Conservation (phyloP, 192 early-diverging fungal species). For the Thamnidium elegans region DNA sequence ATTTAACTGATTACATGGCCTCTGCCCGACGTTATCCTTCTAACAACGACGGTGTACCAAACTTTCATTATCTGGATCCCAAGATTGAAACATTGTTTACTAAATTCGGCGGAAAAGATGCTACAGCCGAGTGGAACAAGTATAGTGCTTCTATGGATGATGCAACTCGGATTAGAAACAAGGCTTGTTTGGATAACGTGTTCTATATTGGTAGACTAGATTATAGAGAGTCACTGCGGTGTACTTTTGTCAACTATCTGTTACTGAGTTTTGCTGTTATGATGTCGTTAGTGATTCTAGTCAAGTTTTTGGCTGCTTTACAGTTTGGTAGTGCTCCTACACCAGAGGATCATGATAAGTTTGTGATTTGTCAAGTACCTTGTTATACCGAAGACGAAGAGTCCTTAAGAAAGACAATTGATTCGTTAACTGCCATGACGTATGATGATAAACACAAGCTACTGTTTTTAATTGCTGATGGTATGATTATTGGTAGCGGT, state of each 20-base stretch:
- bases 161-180: conserved; percentile 34
- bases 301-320: conserved; percentile 76
- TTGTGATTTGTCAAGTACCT: conserved; percentile 77
- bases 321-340: conserved; percentile 62
- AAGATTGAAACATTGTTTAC: conserved; percentile 59
- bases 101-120: conserved; percentile 54
- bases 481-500: conserved; percentile 78
- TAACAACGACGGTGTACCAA: conserved; percentile 34
- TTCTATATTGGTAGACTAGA: conserved; percentile 86
- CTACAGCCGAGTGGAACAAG: conserved; percentile 51
- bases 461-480: conserved; percentile 74
- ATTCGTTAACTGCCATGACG: conserved; percentile 63
- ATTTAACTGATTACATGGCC: conserved; percentile 60
- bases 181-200: conserved; percentile 73
- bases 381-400: conserved; percentile 85
- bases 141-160: conserved; percentile 36
- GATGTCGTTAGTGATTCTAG: conserved; percentile 71
- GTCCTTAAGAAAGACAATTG: conserved; percentile 69
- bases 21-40: conserved; percentile 43
- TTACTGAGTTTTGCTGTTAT: conserved; percentile 72
- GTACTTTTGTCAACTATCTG: conserved; percentile 83
- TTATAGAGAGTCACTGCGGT: conserved; percentile 71
- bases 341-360: conserved; percentile 71
- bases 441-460: conserved; percentile 86
- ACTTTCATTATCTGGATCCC: conserved; percentile 57